Conservation (phyloP, 2,329 filamentous ascomycete genomes). For the Geosmithia putterillii region DNA sequence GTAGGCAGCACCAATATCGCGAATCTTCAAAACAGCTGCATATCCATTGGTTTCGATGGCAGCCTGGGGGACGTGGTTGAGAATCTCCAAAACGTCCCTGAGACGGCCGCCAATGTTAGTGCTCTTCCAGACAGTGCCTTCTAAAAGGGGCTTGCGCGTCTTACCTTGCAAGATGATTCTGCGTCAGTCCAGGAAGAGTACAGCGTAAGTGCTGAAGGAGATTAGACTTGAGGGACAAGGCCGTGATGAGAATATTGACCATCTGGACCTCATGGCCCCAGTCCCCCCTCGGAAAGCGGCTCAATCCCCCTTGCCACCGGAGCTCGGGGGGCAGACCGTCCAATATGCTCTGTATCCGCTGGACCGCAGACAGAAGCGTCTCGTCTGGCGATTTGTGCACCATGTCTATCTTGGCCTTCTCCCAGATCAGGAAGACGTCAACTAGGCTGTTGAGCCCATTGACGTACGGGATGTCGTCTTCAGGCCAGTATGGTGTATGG, state of each 20-base stretch:
- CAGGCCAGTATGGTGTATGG: constrained; percentile 14
- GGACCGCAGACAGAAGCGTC: constrained; percentile 6
- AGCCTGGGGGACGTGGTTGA: constrained; percentile 18
- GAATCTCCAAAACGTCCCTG: constrained; percentile 20
- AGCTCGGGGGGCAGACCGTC: constrained; percentile 18
- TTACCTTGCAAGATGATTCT: constrained; percentile 1
- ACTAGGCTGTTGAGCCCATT: constrained; percentile 18
- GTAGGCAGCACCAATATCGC: constrained; percentile 21
- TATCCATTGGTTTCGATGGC: constrained; percentile 20
- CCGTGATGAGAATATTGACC: constrained; percentile 22
- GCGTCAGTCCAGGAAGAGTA: constrained; percentile 1
- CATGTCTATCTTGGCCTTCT: constrained; percentile 10
- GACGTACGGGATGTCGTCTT: constrained; percentile 16
- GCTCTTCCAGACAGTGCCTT: too few relatives aligned
- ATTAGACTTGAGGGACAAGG: constrained; percentile 21
- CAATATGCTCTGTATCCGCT: constrained; percentile 13
- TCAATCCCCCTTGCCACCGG: constrained; percentile 21
- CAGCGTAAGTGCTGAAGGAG: constrained; percentile 17
- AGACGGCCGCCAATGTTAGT: too few relatives aligned
- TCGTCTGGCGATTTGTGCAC: constrained; percentile 1
- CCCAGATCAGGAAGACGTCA: constrained; percentile 20
- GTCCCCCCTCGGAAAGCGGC: constrained; percentile 13
- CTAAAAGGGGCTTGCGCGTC: background rate
- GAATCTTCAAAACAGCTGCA: constrained; percentile 20
- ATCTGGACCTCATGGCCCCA: constrained; percentile 22